Conservation (phyloP, 371 early-diverging fungal species). For the Mucor mucedo region DNA sequence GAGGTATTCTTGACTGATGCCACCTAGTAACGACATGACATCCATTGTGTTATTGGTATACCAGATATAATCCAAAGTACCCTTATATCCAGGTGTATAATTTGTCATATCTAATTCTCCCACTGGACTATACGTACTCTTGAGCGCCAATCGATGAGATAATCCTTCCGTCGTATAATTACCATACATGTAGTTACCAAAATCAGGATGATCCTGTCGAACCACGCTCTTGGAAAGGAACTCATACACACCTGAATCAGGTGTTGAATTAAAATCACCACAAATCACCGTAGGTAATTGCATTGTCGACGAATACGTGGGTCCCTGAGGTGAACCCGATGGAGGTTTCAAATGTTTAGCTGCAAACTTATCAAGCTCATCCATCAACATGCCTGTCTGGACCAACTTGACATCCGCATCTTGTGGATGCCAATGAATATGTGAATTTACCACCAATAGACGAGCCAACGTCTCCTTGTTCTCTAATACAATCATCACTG, state of each 20-base stretch:
- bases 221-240: slow-evolving; percentile 74
- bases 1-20: slow-evolving; percentile 83
- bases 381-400: slow-evolving; percentile 94
- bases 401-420: slow-evolving; percentile 97
- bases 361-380: slow-evolving; percentile 74
- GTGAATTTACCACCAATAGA: slow-evolving; percentile 90
- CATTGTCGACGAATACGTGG: slow-evolving; percentile 36
- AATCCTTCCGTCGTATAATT: slow-evolving; percentile 84
- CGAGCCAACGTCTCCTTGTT: slow-evolving; percentile 72
- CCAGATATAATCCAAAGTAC: slow-evolving; percentile 98
- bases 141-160: slow-evolving; percentile 77
- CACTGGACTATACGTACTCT: slow-evolving; percentile 78
- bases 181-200: slow-evolving; percentile 81
- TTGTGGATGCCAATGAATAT: slow-evolving; percentile 92
- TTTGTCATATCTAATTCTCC: slow-evolving; percentile 93
- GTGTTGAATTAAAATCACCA: slow-evolving; percentile 98
- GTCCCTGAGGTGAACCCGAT: slow-evolving; percentile 14
- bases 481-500: slow-evolving; percentile 86
- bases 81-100: slow-evolving; percentile 89
- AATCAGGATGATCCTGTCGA: slow-evolving; percentile 81
- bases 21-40: slow-evolving; percentile 82
- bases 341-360: slow-evolving; percentile 55
- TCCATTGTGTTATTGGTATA: slow-evolving; percentile 77
- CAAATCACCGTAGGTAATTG: slow-evolving; percentile 75
- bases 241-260: slow-evolving; percentile 91